Evolutionary conservation across 495 filamentous ascomycete genomes (phyloP).

Genomic region (Daldinia loculata): DNA sequence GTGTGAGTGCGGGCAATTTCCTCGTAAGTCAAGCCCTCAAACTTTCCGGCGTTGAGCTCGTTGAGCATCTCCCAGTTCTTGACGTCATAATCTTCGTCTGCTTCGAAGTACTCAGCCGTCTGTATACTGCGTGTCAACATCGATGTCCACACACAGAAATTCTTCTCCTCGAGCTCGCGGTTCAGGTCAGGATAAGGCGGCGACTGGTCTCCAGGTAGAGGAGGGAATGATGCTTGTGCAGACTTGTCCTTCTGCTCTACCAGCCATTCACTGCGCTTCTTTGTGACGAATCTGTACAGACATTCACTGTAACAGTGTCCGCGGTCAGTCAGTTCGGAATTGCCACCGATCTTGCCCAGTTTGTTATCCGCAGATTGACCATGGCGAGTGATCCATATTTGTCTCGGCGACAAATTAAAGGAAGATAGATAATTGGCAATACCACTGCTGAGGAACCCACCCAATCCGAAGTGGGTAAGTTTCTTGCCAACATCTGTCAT

Average conservation of each 20-base stretch:
- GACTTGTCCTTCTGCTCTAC: conserved; percentile 77
- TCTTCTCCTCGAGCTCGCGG: conserved; percentile 73
- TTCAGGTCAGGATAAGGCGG: conserved; percentile 90
- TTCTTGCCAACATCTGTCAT: conserved; percentile 99
- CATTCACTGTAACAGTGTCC: conserved; percentile 76
- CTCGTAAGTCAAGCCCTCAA: conserved; percentile 94
- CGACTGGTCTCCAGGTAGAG: conserved; percentile 85
- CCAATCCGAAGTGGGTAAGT: conserved; percentile 86
- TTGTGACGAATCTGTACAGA: conserved; percentile 78
- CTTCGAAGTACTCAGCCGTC: conserved; percentile 82
- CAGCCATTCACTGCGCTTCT: conserved; percentile 79
- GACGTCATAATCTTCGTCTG: conserved; percentile 96
- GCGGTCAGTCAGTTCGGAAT: conserved; percentile 79
- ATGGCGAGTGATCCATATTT: conserved; percentile 98
- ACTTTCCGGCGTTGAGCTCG: conserved; percentile 88
- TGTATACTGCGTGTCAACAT: conserved; percentile 90
- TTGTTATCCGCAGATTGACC: conserved; percentile 86
- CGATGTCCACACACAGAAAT: conserved; percentile 97
- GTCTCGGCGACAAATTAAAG: conserved; percentile 92
- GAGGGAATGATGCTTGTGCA: conserved; percentile 77
- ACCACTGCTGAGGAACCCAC: conserved; percentile 88
- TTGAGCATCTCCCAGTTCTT: conserved; percentile 99
- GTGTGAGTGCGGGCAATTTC: conserved; percentile 79
- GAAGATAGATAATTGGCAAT: conserved; percentile 93
- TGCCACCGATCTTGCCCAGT: conserved; percentile 81